Evolutionary conservation across 1,139 yeast genomes (phyloP), one percentile per base, ranked within the genome.

Genomic region (Lodderomyces metapsilosis): DNA sequence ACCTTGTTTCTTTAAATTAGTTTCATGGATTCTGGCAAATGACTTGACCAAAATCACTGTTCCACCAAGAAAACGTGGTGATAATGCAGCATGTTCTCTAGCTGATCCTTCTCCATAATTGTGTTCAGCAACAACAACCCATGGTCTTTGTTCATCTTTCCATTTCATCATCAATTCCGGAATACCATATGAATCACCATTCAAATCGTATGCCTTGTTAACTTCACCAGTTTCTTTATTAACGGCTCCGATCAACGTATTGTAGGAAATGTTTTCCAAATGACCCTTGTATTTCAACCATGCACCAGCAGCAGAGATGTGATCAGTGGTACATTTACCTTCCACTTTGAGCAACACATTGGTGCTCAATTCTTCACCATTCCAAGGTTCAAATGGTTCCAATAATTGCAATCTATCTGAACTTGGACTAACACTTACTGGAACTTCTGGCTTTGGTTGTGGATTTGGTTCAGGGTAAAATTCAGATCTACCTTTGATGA

Each of bases 81-180:
- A 88, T 58, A 92, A 73, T 5, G 98, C 98, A 41, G 98, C 98
- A 59, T 92, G 98, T 64, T 92, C 98, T 76, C 98, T 86, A 18
- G 98, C 97, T 43, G 97, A 88, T 51, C 98, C 98, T 73, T 92
- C 98, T 66, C 98, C 98, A 57, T 91, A 92, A 69, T 92, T 92
- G 62, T 92, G 96, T 61, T 91, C 98, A 40, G 97, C 98, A 49
- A 92, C 85, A 38, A 92, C 97, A 50, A 82, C 77, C 98, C 98
- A 92, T 13, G 95, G 94, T 54, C 88, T 78, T 7, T 66, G 55
- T 49, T 88, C 94, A 36, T 79, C 71, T 66, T 91, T 91, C 97
- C 97, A 92, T 61, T 87, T 86, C 66, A 84, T 85, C 98, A 92
- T 91, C 46, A 91, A 76, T 56, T 88, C 98, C n/a, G 98, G 98